Base-by-base conservation (phyloP, 176 grass and related monocot species). In the Metroxylon sagu region DNA sequence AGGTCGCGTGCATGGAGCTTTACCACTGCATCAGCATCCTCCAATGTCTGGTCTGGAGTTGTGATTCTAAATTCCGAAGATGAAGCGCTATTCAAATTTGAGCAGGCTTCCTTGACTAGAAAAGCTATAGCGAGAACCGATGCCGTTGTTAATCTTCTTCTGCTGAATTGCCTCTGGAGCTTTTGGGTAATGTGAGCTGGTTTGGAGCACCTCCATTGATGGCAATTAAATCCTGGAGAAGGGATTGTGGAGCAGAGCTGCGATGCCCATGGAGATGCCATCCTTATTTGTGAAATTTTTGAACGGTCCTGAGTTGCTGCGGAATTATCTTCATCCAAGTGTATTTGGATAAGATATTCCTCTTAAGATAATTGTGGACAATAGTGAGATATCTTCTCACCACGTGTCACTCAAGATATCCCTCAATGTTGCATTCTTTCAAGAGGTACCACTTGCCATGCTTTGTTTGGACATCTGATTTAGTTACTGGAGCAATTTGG, bases 21-120 rank as follows among this genome's bases (percentile, higher is more conserved):
- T 62, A 85, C 74, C 21, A 59, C 59, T 4, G 73, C 61, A 68
- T 85, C 64, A 0, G 87, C 92, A 66, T 97, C 87, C 65, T 91
- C 92, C 16, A 62, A 48, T 0, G 84, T 84, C 69, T 88, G 66
- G 58, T 80, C 83, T 18, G 87, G 83, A 56, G 76, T 27, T 4
- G 72, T 88, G 26, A 91, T 49, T 64, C 66, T 53, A 67, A 97
- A 69, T 23, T 91, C 87, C 29, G 84, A 71, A 53, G 80, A 50
- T n/a, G 61, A 79, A 25, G 83, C 81, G 21, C 18, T 4, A 16
- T 59, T 52, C 16, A 71, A 56, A 43, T 67, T 25, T 8, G 26
- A 58, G 61, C 75, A 52, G 15, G 79, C 62, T 71, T 79, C 77
- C 16, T 79, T 73, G 16, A 59, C 73, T 16, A 77, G 29, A 35